Evolutionary conservation across 768 basidiomycete genomes (phyloP), one percentile per base, ranked within the genome.

Genomic region (Mycena capillaripes): DNA sequence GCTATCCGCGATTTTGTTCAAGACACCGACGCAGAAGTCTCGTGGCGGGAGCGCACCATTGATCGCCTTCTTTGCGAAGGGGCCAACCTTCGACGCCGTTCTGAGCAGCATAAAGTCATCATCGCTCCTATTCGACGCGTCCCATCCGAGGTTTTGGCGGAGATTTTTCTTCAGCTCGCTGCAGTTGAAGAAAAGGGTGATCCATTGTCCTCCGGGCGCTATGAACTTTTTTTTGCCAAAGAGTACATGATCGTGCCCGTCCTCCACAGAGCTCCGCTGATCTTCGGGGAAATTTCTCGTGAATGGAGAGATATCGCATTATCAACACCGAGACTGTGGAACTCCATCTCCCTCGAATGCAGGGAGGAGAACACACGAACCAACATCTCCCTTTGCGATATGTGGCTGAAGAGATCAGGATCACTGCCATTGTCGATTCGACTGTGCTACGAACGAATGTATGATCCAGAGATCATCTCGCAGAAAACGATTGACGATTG

Each of bases 111-210:
- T 46, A 46, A 56, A 46, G 55, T 42, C 23, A 30, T 42, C 32
- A 56, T 66, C 27, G 53, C 53, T 23, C 65, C 65, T 29, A 57
- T 66, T 17, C 53, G 65, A n/a, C 65, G 65, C 14, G 16, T 68
- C 10, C 66, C 66, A 2, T 34, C 57, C 3, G 66, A 68, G 25
- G 21, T 59, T 6, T 9, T 68, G 4, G 56, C 57, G 3, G 66
- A 68, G 36, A 68, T 68, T 7, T 68, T 68, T 11, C 44, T 48
- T 10, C 65, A 66, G 42, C n/a, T 57, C 19, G 14, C 56, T 30
- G 40, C n/a, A 17, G 32, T 46, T 3, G 66, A 66, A 9, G 48
- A n/a, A n/a, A n/a, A n/a, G n/a, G n/a, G n/a, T n/a, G n/a, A n/a
- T n/a, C n/a, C n/a, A n/a, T n/a, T n/a, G n/a, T n/a, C n/a, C n/a